Conservation (phyloP, 148 eudicot genomes). For the Arctostaphylos glauca region DNA sequence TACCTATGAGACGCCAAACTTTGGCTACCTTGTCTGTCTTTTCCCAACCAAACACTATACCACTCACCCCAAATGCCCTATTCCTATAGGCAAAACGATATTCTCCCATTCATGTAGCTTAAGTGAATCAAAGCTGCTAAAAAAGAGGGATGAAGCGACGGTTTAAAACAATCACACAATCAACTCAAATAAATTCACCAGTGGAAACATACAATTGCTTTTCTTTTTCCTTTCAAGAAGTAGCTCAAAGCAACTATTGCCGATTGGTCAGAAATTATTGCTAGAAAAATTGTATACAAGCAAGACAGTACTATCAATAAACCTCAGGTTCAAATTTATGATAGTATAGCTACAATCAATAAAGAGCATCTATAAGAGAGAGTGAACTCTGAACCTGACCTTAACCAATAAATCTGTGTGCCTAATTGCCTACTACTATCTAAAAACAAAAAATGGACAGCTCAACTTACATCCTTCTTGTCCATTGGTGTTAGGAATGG, state of each 20-base stretch:
- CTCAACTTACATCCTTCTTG: conserved; percentile 85
- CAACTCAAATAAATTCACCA: not conserved
- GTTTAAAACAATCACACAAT: not conserved
- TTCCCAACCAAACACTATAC: not conserved
- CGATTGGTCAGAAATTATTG: not conserved
- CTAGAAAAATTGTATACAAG: not conserved
- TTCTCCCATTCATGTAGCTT: not conserved
- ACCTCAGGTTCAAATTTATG: not conserved
- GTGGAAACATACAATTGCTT: not conserved
- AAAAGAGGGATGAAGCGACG: not conserved
- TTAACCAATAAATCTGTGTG: not conserved
- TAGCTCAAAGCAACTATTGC: not conserved
- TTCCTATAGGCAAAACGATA: not conserved
- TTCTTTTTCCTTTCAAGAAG: too few species aligned
- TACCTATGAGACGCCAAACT: not conserved
- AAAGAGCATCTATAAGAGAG: conserved; percentile 8
- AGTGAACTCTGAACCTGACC: not conserved
- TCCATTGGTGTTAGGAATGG: conserved; percentile 94
- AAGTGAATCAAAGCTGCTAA: not conserved
- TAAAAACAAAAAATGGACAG: not conserved
- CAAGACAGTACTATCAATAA: not conserved
- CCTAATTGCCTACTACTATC: not conserved
- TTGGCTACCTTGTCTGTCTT: not conserved
- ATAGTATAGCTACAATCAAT: conserved; percentile 1
- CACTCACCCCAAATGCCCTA: not conserved